Base-by-base conservation (phyloP, 1,284 basidiomycete genomes). In the Sporisorium iseilematis-ciliati region DNA sequence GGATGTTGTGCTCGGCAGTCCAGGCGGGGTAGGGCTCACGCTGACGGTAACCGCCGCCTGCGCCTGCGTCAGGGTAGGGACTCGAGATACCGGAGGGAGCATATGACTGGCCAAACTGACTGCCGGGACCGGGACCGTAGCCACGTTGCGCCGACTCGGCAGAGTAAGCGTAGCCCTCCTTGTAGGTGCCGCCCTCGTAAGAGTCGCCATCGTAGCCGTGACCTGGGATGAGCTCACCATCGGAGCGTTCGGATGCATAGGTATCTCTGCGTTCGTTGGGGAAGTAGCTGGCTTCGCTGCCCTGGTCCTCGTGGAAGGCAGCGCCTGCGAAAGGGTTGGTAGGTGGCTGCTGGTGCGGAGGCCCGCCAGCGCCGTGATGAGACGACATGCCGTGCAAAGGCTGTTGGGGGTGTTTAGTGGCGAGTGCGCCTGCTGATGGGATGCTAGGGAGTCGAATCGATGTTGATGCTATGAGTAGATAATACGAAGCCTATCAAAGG, bases 1-100 rank as follows among this genome's bases (percentile, higher is more conserved):
- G 96, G 69, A 97, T 97, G 80, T 94, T 91, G 56, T 93, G 91
- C 67, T 97, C 95, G 45, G 91, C 87, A 18, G 91, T 91, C 96
- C 97, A 98, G 0, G 95, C 94, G 0, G 96, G 94, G 79, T 96
- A 95, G 20, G 92, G 90, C 79, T 96, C 94, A 50, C 83, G 77
- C 75, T 84, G 83, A 16, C 82, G 78, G 61, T 77, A 80, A 43
- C 74, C 77, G 35, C 79, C 79, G 29, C 77, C 79, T 21, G 69
- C 63, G 45, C 62, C 60, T n/a, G 63, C 63, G 35, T 75, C 74
- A 8, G 74, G 63, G 62, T 78, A 73, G 29, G 79, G 79, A 43
- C 74, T 77, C 20, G 79, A 81, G 52, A 81, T 79, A 60, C 79
- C 79, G 10, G 79, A 81, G 18, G 79, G 72, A 33, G 79, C 79